Conservation (phyloP, 2,329 filamentous ascomycete species). For the Ascocoryne sarcoides region DNA sequence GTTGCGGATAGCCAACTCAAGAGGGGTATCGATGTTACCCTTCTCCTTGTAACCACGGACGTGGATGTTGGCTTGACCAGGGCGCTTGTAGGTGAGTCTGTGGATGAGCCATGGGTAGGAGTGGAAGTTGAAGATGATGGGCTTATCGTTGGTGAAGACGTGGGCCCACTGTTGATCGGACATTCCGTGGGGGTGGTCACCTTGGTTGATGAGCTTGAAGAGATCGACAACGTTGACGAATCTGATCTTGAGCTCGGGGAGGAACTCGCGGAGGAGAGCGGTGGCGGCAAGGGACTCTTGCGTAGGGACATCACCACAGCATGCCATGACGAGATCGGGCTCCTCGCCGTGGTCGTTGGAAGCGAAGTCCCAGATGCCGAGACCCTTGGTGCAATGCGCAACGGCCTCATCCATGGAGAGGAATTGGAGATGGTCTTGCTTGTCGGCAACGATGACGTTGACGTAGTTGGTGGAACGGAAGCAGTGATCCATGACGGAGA, state of each 20-base stretch:
- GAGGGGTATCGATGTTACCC: conserved; percentile 74
- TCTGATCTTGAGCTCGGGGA: conserved; percentile 66
- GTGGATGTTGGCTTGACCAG: conserved; percentile 57
- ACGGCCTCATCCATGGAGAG: conserved; percentile 65
- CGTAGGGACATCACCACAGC: conserved; percentile 66
- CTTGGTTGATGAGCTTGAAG: conserved; percentile 66
- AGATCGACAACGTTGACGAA: conserved; percentile 75
- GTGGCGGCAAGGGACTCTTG: conserved; percentile 68
- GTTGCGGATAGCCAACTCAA: conserved; percentile 71
- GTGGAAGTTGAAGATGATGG: conserved; percentile 79
- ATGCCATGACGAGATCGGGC: conserved; percentile 69
- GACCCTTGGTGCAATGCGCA: conserved; percentile 68
- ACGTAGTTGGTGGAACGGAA: conserved; percentile 68
- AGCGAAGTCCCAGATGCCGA: conserved; percentile 71
- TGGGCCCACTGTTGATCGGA: conserved; percentile 55
- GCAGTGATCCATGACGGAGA: conserved; percentile 70
- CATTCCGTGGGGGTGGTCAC: conserved; percentile 66
- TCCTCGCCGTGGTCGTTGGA: conserved; percentile 60
- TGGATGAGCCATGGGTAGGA: conserved; percentile 75
- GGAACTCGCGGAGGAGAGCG: conserved; percentile 60
- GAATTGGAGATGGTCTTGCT: conserved; percentile 70
- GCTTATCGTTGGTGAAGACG: conserved; percentile 63
- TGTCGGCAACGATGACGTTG: conserved; percentile 73
- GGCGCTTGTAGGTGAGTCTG: conserved; percentile 66
- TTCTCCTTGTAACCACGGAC: conserved; percentile 77